Base-by-base conservation (phyloP, 1,284 basidiomycete species). In the Anthracocystis walkeri region DNA sequence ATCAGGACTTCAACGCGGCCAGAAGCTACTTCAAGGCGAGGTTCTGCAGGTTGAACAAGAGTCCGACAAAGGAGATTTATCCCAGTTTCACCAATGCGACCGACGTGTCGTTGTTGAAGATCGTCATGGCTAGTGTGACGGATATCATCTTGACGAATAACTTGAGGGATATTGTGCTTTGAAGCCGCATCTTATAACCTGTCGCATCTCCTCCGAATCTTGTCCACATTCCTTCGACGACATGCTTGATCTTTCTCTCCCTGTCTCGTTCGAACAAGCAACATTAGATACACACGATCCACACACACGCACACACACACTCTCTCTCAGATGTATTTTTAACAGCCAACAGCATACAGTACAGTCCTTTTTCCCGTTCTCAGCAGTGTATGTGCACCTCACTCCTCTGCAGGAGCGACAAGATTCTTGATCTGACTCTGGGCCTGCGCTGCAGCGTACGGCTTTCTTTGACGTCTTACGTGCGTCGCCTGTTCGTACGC, bases 1-100 rank as follows among this genome's bases (percentile, higher is more conserved):
- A 85, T 50, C 66, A 89, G 5, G 92, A 94, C 79, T 89, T 90
- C 27, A 88, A 89, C 60, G 90, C 90, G 1, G 94, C 94, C 2
- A 90, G 92, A 42, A 91, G 93, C 23, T 98, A 94, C 86, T 97
- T 99, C 89, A 93, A 92, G 87, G 88, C 88, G 69, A 90, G 93
- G 58, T 97, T 98, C 86, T 89, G 90, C 59, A 88, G 90, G 66
- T 87, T 97, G 31, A 93, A 94, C 31, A 90, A 93, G 75, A 93
- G 92, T 82, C 90, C 91, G 10, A 90, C 89, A 40, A 96, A 95
- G 85, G 94, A 97, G 85, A 92, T 97, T 48, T 97, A 97, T 82
- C 75, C 75, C 6, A 95, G 93, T 85, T 91, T 92, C 70, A 97
- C 95, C 40, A 96, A 92, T 41, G 95, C 95, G 20, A 95, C 95